Percentiles rank a stretch among this genome's conserved stretches.
These are phyloP conservation scores for Acacia melanoxylon DNA, from an alignment of 306 rosid species.

Conservation along the genomic window DNA sequence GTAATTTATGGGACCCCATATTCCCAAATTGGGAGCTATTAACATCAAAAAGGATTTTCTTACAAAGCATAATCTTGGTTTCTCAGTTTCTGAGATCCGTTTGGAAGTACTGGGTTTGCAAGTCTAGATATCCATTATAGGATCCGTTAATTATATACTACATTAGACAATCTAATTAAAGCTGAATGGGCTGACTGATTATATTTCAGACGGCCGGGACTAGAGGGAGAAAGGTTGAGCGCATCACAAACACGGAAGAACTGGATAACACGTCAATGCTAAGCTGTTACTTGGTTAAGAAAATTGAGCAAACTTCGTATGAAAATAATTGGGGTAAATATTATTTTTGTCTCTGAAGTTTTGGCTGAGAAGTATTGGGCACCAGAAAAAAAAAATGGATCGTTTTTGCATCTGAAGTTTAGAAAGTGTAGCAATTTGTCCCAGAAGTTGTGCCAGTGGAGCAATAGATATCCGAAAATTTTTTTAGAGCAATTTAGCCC, in stretches of 20 bases:
- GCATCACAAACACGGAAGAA: neutral
- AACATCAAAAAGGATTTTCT: neutral
- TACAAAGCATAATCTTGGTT: neutral
- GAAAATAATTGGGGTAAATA: too few relatives aligned
- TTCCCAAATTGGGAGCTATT: neutral
- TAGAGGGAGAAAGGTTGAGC: neutral
- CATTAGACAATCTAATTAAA: neutral
- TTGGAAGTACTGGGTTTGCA: neutral
- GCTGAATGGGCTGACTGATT: neutral
- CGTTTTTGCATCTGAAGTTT: too few relatives aligned
- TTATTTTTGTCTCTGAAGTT: too few relatives aligned
- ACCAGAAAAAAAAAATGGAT: too few relatives aligned
- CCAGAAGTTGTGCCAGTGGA: too few relatives aligned
- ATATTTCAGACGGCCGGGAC: neutral
- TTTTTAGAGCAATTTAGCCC: too few relatives aligned
- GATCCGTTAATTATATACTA: neutral
- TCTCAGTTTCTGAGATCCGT: neutral
- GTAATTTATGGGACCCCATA: neutral
- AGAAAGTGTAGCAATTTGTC: too few relatives aligned
- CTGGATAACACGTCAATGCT: too few relatives aligned
- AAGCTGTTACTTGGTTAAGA: too few relatives aligned
- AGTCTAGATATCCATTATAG: neutral
- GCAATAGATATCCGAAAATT: too few relatives aligned
- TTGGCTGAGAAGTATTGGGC: too few relatives aligned
- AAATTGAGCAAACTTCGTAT: neutral